Base-by-base conservation (phyloP, 805 yeast species). In the Pichia membranifaciens region DNA sequence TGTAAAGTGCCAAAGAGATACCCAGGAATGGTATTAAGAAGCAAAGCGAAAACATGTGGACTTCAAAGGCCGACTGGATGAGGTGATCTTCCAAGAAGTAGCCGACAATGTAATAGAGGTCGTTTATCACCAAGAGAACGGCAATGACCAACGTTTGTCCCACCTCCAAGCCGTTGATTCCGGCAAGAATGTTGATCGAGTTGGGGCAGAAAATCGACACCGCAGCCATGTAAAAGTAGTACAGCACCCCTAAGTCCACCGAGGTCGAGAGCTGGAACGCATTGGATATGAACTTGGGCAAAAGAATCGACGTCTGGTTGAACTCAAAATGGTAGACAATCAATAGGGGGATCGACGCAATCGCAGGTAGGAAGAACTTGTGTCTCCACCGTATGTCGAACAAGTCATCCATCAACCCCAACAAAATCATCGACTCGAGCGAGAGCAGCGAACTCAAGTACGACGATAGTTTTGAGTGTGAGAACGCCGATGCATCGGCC, bases 321-420 rank as follows among this genome's bases (percentile, higher is more conserved):
- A 87, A 91, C 65, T 93, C 97, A 48, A 90, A 88, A 57, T 87
- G 89, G 66, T 93, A 93, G 2, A 93, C 96, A 16, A 91, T 78
- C 49, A 93, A 72, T 56, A 93, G 72, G 5, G 99, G 99, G 38
- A 93, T 80, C 1, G 96, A 82, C 0, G 96, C 96, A 46, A 93
- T 79, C 0, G 96, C 96, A 0, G 99, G 99, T 54, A 93, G 62
- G 58, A 93, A 88, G 68, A 93, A 88, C 71, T 93, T 93, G 69
- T 93, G 96, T 61, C 99, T 75, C 99, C 99, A 93, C 56, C 96
- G 76, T 53, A 93, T 81, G 65, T 93, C 99, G 60, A 93, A 93
- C 57, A 93, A 72, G 69, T 93, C 99, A 65, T 93, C 99, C 41
- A 95, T 84, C 28, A 93, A 73, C 0, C 99, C 99, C 38, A 93